Evolutionary conservation across 371 early-diverging fungal genomes (phyloP).

Genomic region (Nematocida sp.): DNA sequence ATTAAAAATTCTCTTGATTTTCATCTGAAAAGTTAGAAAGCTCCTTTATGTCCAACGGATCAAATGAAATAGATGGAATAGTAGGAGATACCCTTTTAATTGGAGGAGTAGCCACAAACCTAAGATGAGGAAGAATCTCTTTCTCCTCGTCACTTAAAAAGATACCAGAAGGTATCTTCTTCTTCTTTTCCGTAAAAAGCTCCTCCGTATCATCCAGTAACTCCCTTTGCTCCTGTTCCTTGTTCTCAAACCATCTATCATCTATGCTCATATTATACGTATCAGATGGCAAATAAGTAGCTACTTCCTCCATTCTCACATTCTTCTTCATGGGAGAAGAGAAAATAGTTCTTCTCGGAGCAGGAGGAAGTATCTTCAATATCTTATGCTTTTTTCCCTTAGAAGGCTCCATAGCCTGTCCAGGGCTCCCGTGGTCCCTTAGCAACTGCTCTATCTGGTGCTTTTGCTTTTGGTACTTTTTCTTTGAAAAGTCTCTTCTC

Average conservation of each 20-base stretch:
- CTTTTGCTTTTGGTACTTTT: constrained; percentile 48
- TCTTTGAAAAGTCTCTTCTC: constrained; percentile 43
- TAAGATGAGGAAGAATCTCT: constrained; percentile 43
- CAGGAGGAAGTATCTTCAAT: background rate
- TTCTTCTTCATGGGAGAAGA: constrained; percentile 10
- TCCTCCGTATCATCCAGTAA: background rate
- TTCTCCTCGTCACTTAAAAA: constrained; percentile 44
- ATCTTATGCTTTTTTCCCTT: constrained; percentile 10
- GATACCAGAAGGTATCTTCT: background rate
- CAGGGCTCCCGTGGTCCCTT: constrained; percentile 29
- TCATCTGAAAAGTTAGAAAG: background rate
- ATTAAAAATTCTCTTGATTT: no score
- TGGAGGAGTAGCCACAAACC: constrained; percentile 38
- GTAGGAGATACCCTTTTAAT: background rate
- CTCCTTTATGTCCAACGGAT: constrained; percentile 26
- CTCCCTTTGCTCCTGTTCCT: constrained; percentile 10
- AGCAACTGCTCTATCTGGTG: constrained; percentile 26
- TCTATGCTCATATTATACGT: constrained; percentile 20
- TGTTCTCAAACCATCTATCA: constrained; percentile 45
- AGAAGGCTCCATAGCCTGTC: constrained; percentile 42
- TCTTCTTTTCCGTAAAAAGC: background rate
- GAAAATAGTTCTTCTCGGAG: constrained; percentile 41
- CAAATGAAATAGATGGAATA: constrained; percentile 9
- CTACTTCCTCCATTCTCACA: background rate
- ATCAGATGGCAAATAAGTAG: background rate